These are phyloP conservation scores for Annulohypoxylon bovei DNA, from an alignment of 495 filamentous ascomycete species.

Conservation along the genomic window DNA sequence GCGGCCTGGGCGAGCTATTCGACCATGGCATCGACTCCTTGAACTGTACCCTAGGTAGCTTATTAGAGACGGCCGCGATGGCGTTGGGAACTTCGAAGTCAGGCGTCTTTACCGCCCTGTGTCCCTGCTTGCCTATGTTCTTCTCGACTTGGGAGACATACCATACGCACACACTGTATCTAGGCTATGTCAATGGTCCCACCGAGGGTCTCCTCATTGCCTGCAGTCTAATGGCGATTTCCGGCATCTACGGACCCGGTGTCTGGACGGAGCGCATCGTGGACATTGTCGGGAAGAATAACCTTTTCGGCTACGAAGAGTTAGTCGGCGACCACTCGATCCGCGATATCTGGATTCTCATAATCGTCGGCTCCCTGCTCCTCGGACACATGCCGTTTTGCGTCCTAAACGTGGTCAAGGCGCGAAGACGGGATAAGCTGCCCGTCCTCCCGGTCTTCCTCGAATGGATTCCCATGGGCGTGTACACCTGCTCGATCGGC, in stretches of 20 bases:
- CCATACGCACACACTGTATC: constrained; percentile 96
- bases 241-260: constrained; percentile 85
- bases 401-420: constrained; percentile 81
- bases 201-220: constrained; percentile 95
- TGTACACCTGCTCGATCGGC: constrained; percentile 76
- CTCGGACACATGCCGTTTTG: constrained; percentile 83
- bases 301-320: constrained; percentile 59
- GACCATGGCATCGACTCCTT: constrained; percentile 98
- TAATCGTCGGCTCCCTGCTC: constrained; percentile 77
- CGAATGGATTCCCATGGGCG: constrained; percentile 91
- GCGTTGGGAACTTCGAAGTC: constrained; percentile 82
- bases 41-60: constrained; percentile 91
- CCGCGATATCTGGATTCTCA: constrained; percentile 86
- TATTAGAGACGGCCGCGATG: constrained; percentile 91
- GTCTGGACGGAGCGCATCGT: constrained; percentile 84
- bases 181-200: constrained; percentile 96
- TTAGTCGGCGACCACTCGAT: constrained; percentile 73
- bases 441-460: constrained; percentile 87
- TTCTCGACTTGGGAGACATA: constrained; percentile 99
- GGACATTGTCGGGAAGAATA: constrained; percentile 66
- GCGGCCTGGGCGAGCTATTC: constrained; percentile 93
- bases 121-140: constrained; percentile 96
- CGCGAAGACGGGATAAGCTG: constrained; percentile 74
- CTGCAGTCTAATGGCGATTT: constrained; percentile 82
- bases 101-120: constrained; percentile 89